Evolutionary conservation across 2,329 filamentous ascomycete genomes (phyloP), one percentile per base, ranked within the genome.

Genomic region (Penicillium fuscoglaucum): DNA sequence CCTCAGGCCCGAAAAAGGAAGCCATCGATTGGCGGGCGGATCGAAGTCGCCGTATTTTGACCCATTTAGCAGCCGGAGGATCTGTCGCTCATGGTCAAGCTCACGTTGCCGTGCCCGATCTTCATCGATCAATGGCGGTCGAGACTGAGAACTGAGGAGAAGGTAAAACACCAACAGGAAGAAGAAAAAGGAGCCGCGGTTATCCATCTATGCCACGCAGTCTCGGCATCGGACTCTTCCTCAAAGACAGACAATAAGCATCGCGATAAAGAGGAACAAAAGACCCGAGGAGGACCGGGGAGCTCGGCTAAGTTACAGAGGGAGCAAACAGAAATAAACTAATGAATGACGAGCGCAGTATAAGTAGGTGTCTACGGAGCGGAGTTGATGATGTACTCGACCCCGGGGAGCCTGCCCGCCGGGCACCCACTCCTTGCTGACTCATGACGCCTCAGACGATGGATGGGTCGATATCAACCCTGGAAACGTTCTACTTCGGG

Each of bases 1-100:
- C 49, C 89, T 84, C 61, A 96, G 87, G 1, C 93, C 93, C 2
- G 90, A 90, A 52, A 96, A 78, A 66, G 91, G 91, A 59, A 92
- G 76, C 81, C 79, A 84, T 62, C 72, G 78, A 59, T 78, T 70
- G 10, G 75, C 69, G 31, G 60, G 61, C 21, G 78, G 72, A 67
- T 80, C 73, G 40, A 86, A 80, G 53, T 83, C 80, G 37, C 81
- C 82, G 72, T 83, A 84, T 6, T 71, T 72, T 8, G 82, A 81
- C 56, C 76, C 78, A 51, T 80, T 80, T 39, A 84, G 66, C n/a
- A 82, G 68, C 15, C 74, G 74, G 21, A 86, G 75, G 55, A 80
- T 79, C 61, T 77, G 73, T 65, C 79, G 78, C 71, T 86, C 83
- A 61, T 79, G 76, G 19, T 74, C 73, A 55, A 85, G 73, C 57